Conservation (phyloP, 176 grass and related monocot species). For the Sorghum bicolor region DNA sequence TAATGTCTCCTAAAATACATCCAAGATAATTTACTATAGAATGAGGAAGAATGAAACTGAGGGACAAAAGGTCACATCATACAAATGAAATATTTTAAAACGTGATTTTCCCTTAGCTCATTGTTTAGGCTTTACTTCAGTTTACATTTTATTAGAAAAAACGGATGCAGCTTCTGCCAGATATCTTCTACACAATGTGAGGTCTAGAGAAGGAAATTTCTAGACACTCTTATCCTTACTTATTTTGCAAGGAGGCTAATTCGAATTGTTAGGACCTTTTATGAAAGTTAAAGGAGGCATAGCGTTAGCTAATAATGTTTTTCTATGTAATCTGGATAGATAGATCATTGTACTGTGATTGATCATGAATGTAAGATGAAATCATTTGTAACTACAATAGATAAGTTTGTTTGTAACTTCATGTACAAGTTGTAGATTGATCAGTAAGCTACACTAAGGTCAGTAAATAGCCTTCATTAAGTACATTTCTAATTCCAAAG, state of each 20-base stretch:
- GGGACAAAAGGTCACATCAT: not conserved
- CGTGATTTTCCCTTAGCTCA: not conserved
- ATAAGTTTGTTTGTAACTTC: not conserved
- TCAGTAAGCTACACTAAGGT: not conserved
- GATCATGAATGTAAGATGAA: not conserved
- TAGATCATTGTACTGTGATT: not conserved
- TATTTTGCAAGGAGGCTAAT: not conserved
- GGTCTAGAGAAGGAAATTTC: not conserved
- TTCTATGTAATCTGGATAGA: not conserved
- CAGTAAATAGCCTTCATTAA: not conserved
- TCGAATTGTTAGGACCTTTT: not conserved
- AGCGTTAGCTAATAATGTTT: too few species aligned
- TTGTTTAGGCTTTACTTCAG: not conserved
- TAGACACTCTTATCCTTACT: not conserved
- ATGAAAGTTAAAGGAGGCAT: not conserved
- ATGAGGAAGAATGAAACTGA: not conserved
- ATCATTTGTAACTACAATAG: not conserved
- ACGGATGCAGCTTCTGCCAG: not conserved
- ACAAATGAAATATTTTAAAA: not conserved
- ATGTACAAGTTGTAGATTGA: not conserved
- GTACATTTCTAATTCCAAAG: not conserved
- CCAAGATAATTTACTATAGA: not conserved
- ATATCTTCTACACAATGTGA: not conserved
- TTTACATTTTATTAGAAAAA: not conserved
- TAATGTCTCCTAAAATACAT: conserved; percentile 70